A percentile compares a stretch with the other conserved stretches of the same genome.
Conservation (phyloP, 352 stramenopile genomes). For the Peronospora farinosa region DNA sequence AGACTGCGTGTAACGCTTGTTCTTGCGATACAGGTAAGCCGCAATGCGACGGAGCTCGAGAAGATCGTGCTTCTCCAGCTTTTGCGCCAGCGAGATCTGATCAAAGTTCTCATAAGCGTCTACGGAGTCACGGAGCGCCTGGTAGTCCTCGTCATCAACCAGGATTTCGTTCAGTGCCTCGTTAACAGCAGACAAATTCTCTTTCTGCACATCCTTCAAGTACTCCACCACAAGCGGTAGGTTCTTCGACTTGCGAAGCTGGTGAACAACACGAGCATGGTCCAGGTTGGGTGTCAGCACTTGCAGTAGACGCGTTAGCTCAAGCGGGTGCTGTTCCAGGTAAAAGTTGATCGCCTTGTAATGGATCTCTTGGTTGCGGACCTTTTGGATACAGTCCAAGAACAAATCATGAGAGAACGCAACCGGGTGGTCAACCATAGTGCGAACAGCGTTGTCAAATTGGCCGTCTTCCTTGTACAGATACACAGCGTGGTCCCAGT, state of each 20-base stretch:
- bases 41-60: constrained; percentile 99
- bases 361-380: constrained; percentile 99
- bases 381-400: constrained; percentile 98
- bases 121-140: constrained; percentile 94
- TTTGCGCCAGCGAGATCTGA: constrained; percentile 96
- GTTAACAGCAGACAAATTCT: constrained; percentile 98
- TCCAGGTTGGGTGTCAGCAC: constrained; percentile 98
- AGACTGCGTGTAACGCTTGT: constrained; percentile 97
- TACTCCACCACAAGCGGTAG: constrained; percentile 96
- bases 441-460: constrained; percentile 98
- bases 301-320: constrained; percentile 96
- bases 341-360: constrained; percentile 99
- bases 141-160: constrained; percentile 98
- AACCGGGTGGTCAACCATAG: constrained; percentile 97
- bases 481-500: constrained; percentile 98
- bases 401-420: constrained; percentile 98
- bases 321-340: constrained; percentile 94
- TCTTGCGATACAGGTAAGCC: constrained; percentile 98
- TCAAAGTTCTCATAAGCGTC: constrained; percentile 99
- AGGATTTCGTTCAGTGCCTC: constrained; percentile 97
- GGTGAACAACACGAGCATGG: constrained; percentile 97
- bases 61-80: constrained; percentile 98
- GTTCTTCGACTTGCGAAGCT: constrained; percentile 96
- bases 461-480: constrained; percentile 99
- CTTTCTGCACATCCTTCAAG: constrained; percentile 98